These are phyloP conservation scores for Deinandra increscens DNA, from an alignment of 129 eudicot genomes.

Conservation along the genomic window DNA sequence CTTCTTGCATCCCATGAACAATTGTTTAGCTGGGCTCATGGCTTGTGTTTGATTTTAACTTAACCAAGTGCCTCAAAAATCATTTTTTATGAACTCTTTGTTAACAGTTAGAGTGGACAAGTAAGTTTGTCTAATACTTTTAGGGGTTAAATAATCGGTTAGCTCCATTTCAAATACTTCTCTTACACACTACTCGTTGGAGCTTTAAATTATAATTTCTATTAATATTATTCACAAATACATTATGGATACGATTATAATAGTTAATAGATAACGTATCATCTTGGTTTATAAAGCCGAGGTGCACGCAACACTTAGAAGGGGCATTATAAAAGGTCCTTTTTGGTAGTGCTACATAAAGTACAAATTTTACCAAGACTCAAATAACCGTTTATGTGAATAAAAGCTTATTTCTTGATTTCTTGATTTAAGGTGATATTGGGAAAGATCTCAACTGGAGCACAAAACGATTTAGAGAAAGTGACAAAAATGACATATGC, in stretches of 20 bases:
- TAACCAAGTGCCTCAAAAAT: too few relatives aligned
- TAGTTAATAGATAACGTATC: background rate
- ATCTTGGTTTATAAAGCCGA: background rate
- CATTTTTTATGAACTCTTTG: too few relatives aligned
- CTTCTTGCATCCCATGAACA: background rate
- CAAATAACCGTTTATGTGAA: too few relatives aligned
- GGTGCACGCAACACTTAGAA: too few relatives aligned
- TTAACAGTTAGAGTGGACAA: background rate
- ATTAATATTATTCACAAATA: background rate
- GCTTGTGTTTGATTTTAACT: background rate
- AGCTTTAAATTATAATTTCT: background rate
- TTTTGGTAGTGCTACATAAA: background rate
- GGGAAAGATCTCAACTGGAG: conserved; percentile 93
- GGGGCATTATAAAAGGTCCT: too few relatives aligned
- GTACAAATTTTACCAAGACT: background rate
- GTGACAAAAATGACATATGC: conserved; percentile 97
- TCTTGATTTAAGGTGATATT: conserved; percentile 52
- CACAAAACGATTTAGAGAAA: conserved; percentile 88
- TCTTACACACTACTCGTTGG: background rate
- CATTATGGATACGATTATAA: background rate
- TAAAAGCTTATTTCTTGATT: background rate
- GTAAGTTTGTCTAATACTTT: background rate
- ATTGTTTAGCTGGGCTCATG: background rate
- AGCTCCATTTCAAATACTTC: background rate
- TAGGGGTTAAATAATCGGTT: background rate